Base-by-base conservation (phyloP, 192 early-diverging fungal genomes). In the Diversispora eburnea region DNA sequence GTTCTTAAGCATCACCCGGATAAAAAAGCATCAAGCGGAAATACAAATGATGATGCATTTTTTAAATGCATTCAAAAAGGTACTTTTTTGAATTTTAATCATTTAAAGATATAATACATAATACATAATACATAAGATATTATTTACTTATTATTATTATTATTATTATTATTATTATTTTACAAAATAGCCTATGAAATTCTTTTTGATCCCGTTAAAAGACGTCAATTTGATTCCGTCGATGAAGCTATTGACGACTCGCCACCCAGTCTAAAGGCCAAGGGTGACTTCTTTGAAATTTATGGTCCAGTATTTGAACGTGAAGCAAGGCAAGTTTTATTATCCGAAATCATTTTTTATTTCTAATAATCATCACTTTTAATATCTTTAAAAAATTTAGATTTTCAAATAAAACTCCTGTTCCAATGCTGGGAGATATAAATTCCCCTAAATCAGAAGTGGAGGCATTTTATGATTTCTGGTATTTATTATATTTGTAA, bases 1-100 rank as follows among this genome's bases (percentile, higher is more conserved):
- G 98, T 98, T 47, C 89, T 99, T 64, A 91, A 92, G 59, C 95
- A 98, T 87, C 98, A 99, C 78, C 98, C 98, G 49, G 98, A 99
- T 84, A 99, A 99, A 91, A 97, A 96, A 86, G 93, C 92, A 19
- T 85, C 84, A 54, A 86, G 88, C 75, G 90, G 88, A 45, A 80
- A 84, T 58, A 78, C 82, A 45, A 91, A 91, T 83, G 93, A 95
- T 76, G 98, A 99, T 84, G 84, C 89, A n/a, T 98, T 98, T 86
- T 99, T 99, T 92, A 99, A 99, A 88, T 99, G 98, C 81, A 92
- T 98, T 67, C 94, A 97, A 78, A 82, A 82, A 77, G 72, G 72
- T 61, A 54, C 10, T 42, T 61, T 42, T 61, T 43, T 33, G 59
- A 8, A 2, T 5, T 59, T 48, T 71, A 47, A 20, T 66, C 7